A percentile compares a stretch with the other conserved stretches of the same genome.
phyloP scores from a whole-genome alignment of 257 asterid species.

The Solanum chmielewskii region DNA sequence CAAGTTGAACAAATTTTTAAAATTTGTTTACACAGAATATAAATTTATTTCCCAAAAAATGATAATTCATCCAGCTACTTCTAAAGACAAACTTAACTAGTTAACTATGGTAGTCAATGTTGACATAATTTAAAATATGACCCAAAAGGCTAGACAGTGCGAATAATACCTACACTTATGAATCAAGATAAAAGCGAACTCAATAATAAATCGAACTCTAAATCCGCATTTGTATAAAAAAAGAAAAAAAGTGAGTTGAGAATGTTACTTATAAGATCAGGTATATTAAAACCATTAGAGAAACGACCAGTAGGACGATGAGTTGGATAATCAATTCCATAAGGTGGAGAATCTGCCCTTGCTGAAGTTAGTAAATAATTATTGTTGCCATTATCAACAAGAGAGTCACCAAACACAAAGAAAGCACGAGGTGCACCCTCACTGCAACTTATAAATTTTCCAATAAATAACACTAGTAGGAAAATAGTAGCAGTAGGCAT shows the following conservation, averaged over 20 bases:
- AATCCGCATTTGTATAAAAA: background rate
- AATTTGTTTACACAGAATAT: no score
- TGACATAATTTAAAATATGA: background rate
- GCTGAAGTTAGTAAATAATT: constrained; percentile 53
- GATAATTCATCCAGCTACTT: background rate
- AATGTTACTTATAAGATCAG: constrained; percentile 59
- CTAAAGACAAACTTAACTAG: background rate
- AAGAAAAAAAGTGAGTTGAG: background rate
- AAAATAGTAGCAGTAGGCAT: background rate
- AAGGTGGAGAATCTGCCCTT: constrained; percentile 73
- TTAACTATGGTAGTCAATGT: background rate
- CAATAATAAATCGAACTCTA: background rate
- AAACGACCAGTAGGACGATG: constrained; percentile 74
- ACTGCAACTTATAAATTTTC: background rate
- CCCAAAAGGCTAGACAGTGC: background rate
- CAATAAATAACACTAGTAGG: background rate
- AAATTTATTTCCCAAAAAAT: no score
- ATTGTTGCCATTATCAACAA: constrained; percentile 74
- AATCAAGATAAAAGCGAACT: background rate
- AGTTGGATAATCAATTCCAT: constrained; percentile 66
- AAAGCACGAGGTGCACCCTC: constrained; percentile 53
- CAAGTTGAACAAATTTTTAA: no score
- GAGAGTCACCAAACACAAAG: constrained; percentile 70
- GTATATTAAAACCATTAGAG: constrained; percentile 63
- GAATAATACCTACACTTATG: background rate